Base-by-base conservation (phyloP, 352 stramenopile genomes). In the Blastocystis sp. region DNA sequence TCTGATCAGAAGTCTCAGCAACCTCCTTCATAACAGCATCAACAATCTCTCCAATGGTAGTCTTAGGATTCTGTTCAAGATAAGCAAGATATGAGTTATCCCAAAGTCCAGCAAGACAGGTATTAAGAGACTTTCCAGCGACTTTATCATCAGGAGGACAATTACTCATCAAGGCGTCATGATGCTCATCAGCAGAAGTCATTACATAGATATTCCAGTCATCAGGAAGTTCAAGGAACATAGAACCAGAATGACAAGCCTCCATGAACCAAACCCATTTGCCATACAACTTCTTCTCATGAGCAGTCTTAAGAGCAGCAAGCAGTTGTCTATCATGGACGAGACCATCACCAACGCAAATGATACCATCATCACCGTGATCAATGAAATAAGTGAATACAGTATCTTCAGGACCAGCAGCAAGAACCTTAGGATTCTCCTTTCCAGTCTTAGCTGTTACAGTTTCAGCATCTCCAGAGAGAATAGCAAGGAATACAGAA, bases 351-450 rank as follows among this genome's bases (percentile, higher is more conserved):
- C 71, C 71, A 83, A 83, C 43, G 14, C 24, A 49, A 73, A 83
- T 51, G 24, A 83, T 9, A 75, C 24, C 71, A 11, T 83, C 71
- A 21, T 24, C 21, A 46, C 71, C 71, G 29, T 83, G 71, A 29
- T 83, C 71, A 83, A 83, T 83, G 57, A 83, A 83, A 29, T 83
- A 83, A 46, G 57, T 83, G 71, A 83, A 83, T 37, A 83, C 57
- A 24, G n/a, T n/a, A n/a, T n/a, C n/a, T n/a, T n/a, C n/a, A n/a
- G n/a, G n/a, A n/a, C n/a, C n/a, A n/a, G n/a, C 57, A 65, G 27
- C 14, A 5, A 83, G 37, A 27, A 83, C 71, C 57, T 69, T 83
- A 73, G 71, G 71, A 56, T 83, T 83, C 71, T 83, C 71, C 52
- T 69, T 83, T 35, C 71, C 71, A 73, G 71, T 83, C 24, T 12